Percentiles rank a stretch among this genome's conserved stretches.
Evolutionary conservation across 371 early-diverging fungal species (phyloP).

Genomic region (Mortierella sp.): DNA sequence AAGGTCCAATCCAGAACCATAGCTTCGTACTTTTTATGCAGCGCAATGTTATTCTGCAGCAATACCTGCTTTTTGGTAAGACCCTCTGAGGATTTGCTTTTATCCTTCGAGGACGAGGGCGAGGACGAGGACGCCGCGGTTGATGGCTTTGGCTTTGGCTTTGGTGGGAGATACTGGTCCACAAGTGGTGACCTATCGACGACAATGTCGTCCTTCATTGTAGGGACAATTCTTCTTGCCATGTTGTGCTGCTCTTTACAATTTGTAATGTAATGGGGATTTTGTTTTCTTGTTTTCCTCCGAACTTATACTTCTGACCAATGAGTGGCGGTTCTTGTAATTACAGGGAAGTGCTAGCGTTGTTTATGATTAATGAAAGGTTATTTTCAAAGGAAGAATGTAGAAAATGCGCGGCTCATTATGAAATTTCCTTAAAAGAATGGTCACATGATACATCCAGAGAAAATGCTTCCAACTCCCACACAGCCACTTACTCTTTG

Average conservation of each 20-base stretch:
- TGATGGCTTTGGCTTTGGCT: slow-evolving; percentile 10
- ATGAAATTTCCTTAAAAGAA: neutral
- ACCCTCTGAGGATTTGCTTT: neutral
- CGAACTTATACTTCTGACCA: no score
- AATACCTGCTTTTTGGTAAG: slow-evolving; percentile 59
- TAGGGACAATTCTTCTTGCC: slow-evolving; percentile 23
- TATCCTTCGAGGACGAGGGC: no score
- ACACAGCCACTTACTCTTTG: neutral
- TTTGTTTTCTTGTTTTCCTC: no score
- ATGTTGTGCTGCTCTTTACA: neutral
- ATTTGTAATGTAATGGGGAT: neutral
- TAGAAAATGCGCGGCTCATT: neutral
- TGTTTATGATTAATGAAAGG: no score
- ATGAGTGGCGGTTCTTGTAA: no score
- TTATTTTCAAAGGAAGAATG: neutral
- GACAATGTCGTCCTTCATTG: slow-evolving; percentile 57
- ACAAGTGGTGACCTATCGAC: slow-evolving; percentile 40
- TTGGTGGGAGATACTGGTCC: slow-evolving; percentile 35
- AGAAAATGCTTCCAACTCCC: neutral
- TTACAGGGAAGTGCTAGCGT: no score
- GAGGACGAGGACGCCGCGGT: neutral
- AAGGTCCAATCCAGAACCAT: slow-evolving; percentile 72
- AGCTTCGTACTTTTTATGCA: slow-evolving; percentile 62
- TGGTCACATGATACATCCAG: neutral
- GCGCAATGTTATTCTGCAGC: slow-evolving; percentile 63